Evolutionary conservation across 2,329 filamentous ascomycete genomes (phyloP).

Genomic region (Cytospora leucostoma): DNA sequence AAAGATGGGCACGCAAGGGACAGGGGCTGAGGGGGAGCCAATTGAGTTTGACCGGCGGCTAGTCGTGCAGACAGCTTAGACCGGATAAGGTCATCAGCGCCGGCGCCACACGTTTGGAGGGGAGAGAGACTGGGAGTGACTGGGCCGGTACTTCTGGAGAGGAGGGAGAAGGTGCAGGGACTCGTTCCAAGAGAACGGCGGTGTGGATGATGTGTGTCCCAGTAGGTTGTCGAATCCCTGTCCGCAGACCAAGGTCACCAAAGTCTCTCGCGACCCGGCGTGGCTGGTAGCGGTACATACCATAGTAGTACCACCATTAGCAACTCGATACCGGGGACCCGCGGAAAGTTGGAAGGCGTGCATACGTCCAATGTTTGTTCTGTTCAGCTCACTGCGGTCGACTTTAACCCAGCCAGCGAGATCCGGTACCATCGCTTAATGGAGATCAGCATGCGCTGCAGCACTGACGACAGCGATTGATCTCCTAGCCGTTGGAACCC

Average conservation of each 20-base stretch:
- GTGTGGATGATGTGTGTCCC: neutral
- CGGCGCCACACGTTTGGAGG: neutral
- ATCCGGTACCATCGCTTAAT: conserved; percentile 1
- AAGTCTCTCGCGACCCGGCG: neutral
- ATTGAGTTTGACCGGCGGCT: neutral
- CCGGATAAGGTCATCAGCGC: neutral
- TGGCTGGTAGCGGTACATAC: neutral
- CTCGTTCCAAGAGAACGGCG: conserved; percentile 2
- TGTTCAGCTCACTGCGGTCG: too few species aligned
- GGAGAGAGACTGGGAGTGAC: neutral
- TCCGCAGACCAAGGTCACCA: neutral
- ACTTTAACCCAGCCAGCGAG: neutral
- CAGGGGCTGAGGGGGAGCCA: neutral
- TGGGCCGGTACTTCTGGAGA: neutral
- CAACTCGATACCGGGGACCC: neutral
- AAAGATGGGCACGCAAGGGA: neutral
- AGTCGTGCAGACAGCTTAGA: conserved; percentile 1
- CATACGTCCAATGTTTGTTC: neutral
- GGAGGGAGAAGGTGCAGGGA: neutral
- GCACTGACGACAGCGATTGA: conserved; percentile 2
- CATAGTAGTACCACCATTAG: neutral
- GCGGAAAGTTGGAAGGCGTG: neutral
- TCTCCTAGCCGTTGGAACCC: conserved; percentile 1
- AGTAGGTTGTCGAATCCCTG: neutral
- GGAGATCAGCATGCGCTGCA: neutral